Conservation (phyloP, 805 yeast genomes). For the Ogataea allantospora region DNA sequence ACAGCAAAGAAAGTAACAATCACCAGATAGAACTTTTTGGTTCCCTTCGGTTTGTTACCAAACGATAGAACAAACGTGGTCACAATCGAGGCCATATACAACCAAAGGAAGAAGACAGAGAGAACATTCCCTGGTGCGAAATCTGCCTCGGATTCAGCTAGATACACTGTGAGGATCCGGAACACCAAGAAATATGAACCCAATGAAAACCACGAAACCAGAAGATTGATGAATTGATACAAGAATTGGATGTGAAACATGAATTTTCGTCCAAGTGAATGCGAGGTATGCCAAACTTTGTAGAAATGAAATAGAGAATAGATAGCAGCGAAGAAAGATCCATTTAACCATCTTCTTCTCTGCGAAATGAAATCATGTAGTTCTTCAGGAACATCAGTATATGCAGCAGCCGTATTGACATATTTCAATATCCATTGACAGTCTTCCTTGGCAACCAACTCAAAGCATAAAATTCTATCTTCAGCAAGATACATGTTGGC, state of each 20-base stretch:
- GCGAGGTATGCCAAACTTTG: conserved; percentile 77
- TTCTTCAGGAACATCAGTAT: conserved; percentile 91
- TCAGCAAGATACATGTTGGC: conserved; percentile 97
- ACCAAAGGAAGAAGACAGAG: conserved; percentile 79
- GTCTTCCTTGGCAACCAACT: conserved; percentile 79
- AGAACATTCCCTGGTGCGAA: conserved; percentile 75
- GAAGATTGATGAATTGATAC: conserved; percentile 69
- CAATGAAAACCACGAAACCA: conserved; percentile 90
- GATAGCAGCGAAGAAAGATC: conserved; percentile 92
- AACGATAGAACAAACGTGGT: conserved; percentile 86
- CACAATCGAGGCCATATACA: conserved; percentile 75
- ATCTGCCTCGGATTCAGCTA: conserved; percentile 59
- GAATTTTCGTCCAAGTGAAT: conserved; percentile 63
- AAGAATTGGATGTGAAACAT: conserved; percentile 73
- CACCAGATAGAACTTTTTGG: conserved; percentile 69
- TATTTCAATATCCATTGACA: conserved; percentile 78
- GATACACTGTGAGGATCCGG: conserved; percentile 76
- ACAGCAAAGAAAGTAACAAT: conserved; percentile 82
- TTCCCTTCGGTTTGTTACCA: conserved; percentile 94
- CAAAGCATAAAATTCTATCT: conserved; percentile 93
- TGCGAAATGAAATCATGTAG: conserved; percentile 86
- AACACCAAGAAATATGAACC: conserved; percentile 90
- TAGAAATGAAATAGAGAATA: conserved; percentile 79
- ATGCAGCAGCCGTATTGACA: conserved; percentile 85
- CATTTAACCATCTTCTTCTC: conserved; percentile 95